Conservation (phyloP, 352 stramenopile species). For the Nothophytophthora sp. region DNA sequence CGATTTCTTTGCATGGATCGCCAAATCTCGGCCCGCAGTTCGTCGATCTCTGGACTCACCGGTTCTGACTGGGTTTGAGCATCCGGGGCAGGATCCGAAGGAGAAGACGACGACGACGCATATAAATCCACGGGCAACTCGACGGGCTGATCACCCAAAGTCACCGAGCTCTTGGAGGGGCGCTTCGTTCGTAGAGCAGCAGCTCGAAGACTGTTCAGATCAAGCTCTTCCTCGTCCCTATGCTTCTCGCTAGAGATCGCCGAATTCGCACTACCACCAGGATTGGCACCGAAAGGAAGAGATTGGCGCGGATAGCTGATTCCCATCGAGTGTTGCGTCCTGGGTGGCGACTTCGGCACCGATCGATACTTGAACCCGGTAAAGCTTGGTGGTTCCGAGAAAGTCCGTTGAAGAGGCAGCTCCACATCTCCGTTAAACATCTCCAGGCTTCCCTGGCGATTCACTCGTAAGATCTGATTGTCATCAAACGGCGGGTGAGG, state of each 20-base stretch:
- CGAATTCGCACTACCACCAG: neutral
- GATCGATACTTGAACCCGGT: slow-evolving; percentile 52
- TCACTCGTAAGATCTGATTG: slow-evolving; percentile 75
- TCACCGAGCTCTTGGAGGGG: slow-evolving; percentile 5
- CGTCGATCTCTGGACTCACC: slow-evolving; percentile 33
- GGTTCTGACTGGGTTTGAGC: slow-evolving; percentile 8
- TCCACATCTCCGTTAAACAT: slow-evolving; percentile 35
- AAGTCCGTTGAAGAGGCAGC: slow-evolving; percentile 6
- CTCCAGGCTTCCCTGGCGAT: slow-evolving; percentile 60
- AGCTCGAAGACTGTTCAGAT: slow-evolving; percentile 71
- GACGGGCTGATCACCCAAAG: neutral
- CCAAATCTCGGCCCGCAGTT: slow-evolving; percentile 48
- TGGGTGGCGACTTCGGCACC: slow-evolving; percentile 18
- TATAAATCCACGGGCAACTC: neutral
- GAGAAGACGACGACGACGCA: slow-evolving; percentile 5
- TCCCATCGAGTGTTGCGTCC: slow-evolving; percentile 11
- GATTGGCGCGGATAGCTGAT: slow-evolving; percentile 4
- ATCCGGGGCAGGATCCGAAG: neutral
- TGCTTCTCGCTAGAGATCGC: slow-evolving; percentile 5
- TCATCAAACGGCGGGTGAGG: slow-evolving; percentile 31
- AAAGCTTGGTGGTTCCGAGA: slow-evolving; percentile 11
- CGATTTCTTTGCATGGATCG: slow-evolving; percentile 45
- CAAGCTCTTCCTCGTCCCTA: slow-evolving; percentile 27
- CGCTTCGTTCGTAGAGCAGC: slow-evolving; percentile 65
- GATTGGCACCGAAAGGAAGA: neutral